phyloP scores from a whole-genome alignment of 805 yeast genomes.

The Suhomyces pyralidae region DNA sequence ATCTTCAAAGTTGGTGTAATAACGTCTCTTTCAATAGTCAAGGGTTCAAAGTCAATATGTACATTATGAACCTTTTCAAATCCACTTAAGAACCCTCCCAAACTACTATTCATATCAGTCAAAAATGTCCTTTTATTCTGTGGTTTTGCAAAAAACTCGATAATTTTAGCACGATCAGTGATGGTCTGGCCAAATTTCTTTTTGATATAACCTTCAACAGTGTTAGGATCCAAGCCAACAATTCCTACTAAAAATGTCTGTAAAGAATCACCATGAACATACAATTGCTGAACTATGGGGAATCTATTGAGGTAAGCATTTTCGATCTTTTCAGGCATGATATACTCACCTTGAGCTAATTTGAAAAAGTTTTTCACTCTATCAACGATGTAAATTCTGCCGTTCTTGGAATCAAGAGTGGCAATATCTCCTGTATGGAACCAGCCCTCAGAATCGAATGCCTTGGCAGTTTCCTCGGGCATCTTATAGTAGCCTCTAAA shows the following conservation, averaged over 20 bases:
- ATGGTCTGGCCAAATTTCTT: constrained; percentile 10
- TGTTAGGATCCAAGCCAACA: constrained; percentile 54
- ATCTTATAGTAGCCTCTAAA: constrained; percentile 56
- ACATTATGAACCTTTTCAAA: constrained; percentile 35
- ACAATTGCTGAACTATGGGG: constrained; percentile 51
- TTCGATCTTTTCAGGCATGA: constrained; percentile 75
- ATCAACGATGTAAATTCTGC: constrained; percentile 62
- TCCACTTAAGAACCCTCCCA: constrained; percentile 21
- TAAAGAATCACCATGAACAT: constrained; percentile 62
- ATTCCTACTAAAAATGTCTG: constrained; percentile 57
- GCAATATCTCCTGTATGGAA: constrained; percentile 65
- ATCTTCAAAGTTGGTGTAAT: constrained; percentile 65
- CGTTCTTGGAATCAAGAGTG: constrained; percentile 42
- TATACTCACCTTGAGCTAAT: constrained; percentile 51
- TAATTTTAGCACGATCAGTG: constrained; percentile 9
- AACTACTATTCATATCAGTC: constrained; percentile 20
- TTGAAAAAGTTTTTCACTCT: constrained; percentile 80
- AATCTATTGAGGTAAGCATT: constrained; percentile 54
- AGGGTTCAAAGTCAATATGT: constrained; percentile 26
- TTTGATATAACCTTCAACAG: constrained; percentile 8
- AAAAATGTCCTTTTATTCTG: constrained; percentile 20
- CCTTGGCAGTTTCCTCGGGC: constrained; percentile 50
- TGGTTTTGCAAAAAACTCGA: constrained; percentile 12
- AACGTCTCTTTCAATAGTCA: constrained; percentile 55
- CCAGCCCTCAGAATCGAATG: constrained; percentile 58